These are phyloP conservation scores for Colletotrichum sp. DNA, from an alignment of 2,329 filamentous ascomycete genomes.

Conservation along the genomic window DNA sequence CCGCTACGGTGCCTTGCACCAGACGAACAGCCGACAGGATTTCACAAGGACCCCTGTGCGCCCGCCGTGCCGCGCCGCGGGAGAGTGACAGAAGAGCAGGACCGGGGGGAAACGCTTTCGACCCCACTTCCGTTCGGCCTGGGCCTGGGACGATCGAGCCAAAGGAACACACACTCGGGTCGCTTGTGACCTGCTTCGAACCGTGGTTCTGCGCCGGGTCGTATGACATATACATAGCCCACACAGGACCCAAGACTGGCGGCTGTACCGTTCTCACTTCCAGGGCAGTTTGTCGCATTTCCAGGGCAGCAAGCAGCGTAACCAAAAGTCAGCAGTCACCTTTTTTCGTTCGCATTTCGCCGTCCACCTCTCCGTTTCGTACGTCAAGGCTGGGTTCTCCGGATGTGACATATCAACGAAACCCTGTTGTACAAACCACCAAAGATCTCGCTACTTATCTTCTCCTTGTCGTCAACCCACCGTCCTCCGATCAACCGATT, in stretches of 20 bases:
- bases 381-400: neutral
- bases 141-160: neutral
- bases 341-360: neutral
- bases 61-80: neutral
- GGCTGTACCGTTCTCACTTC: neutral
- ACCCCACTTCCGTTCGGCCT: neutral
- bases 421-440: neutral
- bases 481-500: neutral
- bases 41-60: neutral
- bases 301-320: neutral
- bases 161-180: neutral
- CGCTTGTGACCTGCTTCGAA: neutral
- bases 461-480: neutral
- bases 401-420: neutral
- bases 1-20: neutral
- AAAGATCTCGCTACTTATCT: neutral
- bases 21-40: neutral
- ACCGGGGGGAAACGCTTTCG: neutral
- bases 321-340: neutral
- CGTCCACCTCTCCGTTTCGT: neutral
- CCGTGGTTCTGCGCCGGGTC: neutral
- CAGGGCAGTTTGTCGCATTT: neutral
- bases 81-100: neutral
- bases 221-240: conserved; percentile 18
- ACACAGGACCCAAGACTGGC: neutral